Conservation (phyloP, 2,329 filamentous ascomycete genomes). For the Karstenula rhodostoma region DNA sequence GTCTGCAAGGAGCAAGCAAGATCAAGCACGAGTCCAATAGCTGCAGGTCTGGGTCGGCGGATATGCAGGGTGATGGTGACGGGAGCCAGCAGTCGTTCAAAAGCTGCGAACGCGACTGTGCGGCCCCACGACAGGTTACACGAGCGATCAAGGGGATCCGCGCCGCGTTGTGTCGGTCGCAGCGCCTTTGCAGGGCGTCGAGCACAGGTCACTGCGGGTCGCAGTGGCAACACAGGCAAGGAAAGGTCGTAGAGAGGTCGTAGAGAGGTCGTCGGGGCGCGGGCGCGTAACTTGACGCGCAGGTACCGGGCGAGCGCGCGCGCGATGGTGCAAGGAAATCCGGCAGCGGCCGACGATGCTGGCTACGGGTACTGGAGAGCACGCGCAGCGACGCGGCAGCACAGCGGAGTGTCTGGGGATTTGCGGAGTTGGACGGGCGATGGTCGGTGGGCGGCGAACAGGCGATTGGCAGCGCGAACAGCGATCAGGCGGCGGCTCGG, state of each 20-base stretch:
- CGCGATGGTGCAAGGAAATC: conserved; percentile 17
- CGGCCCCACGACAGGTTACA: conserved; percentile 44
- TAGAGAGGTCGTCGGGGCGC: not conserved
- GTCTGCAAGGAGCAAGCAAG: conserved; percentile 37
- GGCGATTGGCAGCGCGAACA: conserved; percentile 9
- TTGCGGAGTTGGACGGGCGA: conserved; percentile 10
- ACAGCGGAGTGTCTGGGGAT: conserved; percentile 5
- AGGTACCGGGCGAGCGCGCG: conserved; percentile 2
- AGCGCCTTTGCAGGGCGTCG: conserved; percentile 30
- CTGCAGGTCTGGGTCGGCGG: conserved; percentile 19
- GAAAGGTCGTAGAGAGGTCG: conserved; percentile 29
- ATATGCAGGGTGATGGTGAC: conserved; percentile 39
- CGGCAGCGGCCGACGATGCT: conserved; percentile 18
- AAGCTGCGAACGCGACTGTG: conserved; percentile 47
- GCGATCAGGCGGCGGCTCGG: conserved; percentile 13
- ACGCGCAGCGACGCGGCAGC: conserved; percentile 21
- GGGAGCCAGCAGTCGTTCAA: conserved; percentile 42
- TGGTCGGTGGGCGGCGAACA: not conserved
- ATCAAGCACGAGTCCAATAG: conserved; percentile 24
- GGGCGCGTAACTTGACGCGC: conserved; percentile 31
- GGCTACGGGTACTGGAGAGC: conserved; percentile 13
- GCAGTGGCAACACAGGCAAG: conserved; percentile 29
- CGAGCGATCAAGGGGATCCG: conserved; percentile 34
- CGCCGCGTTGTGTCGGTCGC: conserved; percentile 28
- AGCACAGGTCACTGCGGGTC: conserved; percentile 30